Conservation (phyloP, 352 stramenopile genomes). For the Elongisporangium undulatum region DNA sequence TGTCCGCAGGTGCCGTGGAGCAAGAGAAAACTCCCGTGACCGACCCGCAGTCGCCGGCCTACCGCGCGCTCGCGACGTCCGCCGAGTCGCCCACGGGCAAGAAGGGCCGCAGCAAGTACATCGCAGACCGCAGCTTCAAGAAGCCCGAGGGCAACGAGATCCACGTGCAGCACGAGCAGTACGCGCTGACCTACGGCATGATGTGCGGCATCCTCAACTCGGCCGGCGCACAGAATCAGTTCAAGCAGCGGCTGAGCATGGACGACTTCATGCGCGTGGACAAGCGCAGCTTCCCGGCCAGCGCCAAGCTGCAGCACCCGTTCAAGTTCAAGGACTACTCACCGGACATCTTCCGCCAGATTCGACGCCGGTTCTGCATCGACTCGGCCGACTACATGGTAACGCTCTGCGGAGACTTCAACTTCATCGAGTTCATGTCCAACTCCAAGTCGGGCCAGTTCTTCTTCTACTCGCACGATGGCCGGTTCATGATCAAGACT, state of each 20-base stretch:
- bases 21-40: slow-evolving; percentile 17
- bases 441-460: slow-evolving; percentile 99
- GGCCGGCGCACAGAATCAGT: slow-evolving; percentile 80
- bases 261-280: slow-evolving; percentile 90
- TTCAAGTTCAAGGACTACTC: slow-evolving; percentile 95
- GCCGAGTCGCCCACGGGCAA: slow-evolving; percentile 46
- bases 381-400: slow-evolving; percentile 88
- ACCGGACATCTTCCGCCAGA: slow-evolving; percentile 80
- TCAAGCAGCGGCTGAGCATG: slow-evolving; percentile 83
- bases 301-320: slow-evolving; percentile 64
- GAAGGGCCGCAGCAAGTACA: slow-evolving; percentile 43
- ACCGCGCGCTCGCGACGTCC: slow-evolving; percentile 32
- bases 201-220: slow-evolving; percentile 98
- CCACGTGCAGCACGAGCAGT: slow-evolving; percentile 92
- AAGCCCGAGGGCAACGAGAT: slow-evolving; percentile 72
- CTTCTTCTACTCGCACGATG: slow-evolving; percentile 99
- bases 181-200: slow-evolving; percentile 97
- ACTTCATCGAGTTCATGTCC: slow-evolving; percentile 98
- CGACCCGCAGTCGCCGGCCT: slow-evolving; percentile 32
- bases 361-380: slow-evolving; percentile 69
- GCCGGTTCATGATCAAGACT: slow-evolving; percentile 98
- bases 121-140: slow-evolving; percentile 56
- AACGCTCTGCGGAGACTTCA: slow-evolving; percentile 91
- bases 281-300: slow-evolving; percentile 73
- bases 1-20: no score